Evolutionary conservation across 2,329 filamentous ascomycete genomes (phyloP).

Genomic region (Aspergillus ochraceoroseus): DNA sequence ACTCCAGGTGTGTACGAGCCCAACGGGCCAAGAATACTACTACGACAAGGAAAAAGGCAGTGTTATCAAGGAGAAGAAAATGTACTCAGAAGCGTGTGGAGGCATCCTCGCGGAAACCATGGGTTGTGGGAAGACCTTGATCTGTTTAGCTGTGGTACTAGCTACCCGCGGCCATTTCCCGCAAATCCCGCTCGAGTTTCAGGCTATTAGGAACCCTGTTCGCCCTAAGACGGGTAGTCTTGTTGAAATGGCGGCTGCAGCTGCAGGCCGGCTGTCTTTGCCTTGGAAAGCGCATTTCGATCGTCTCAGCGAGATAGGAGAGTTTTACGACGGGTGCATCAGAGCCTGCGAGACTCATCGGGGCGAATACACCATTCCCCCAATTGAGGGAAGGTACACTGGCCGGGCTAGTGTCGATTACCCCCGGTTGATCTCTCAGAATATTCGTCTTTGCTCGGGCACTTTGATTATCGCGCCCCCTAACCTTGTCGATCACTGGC

Average conservation of each 20-base stretch:
- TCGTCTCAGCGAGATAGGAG: conserved; percentile 44
- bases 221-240: conserved; percentile 57
- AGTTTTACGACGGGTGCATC: conserved; percentile 53
- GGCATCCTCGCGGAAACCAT: conserved; percentile 54
- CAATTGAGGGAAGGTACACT: conserved; percentile 40
- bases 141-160: conserved; percentile 71
- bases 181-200: conserved; percentile 59
- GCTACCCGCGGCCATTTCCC: conserved; percentile 68
- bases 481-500: conserved; percentile 82
- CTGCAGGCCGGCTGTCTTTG: conserved; percentile 60
- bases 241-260: conserved; percentile 69
- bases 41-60: conserved; percentile 61
- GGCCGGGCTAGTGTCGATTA: conserved; percentile 41
- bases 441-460: conserved; percentile 59
- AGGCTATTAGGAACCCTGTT: conserved; percentile 41
- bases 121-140: conserved; percentile 76
- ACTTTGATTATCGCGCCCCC: conserved; percentile 76
- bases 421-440: conserved; percentile 39
- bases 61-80: conserved; percentile 60
- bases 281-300: conserved; percentile 67
- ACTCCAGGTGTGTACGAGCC: conserved; percentile 56
- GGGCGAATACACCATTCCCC: conserved; percentile 55
- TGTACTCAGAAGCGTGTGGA: conserved; percentile 69
- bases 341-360: conserved; percentile 55
- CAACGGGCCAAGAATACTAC: conserved; percentile 61